Percentiles rank a stretch among this genome's conserved stretches.
These are phyloP conservation scores for Singerocomus rubriflavus DNA, from an alignment of 1,284 basidiomycete genomes.

Conservation along the genomic window DNA sequence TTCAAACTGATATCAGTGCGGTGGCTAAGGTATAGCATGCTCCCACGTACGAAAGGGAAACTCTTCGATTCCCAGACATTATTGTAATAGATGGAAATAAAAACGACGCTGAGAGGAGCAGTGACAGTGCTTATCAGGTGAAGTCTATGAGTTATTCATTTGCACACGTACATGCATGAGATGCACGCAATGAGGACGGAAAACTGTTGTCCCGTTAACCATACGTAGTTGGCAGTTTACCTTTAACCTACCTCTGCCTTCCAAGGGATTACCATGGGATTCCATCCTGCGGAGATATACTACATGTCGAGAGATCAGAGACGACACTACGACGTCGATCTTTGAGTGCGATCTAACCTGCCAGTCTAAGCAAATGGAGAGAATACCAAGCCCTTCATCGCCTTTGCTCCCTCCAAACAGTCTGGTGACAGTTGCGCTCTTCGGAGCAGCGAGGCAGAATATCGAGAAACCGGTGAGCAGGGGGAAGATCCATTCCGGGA, in stretches of 20 bases:
- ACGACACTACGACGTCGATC: background rate
- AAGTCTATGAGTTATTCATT: background rate
- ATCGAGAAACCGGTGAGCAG: conserved; percentile 50
- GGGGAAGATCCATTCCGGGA: conserved; percentile 52
- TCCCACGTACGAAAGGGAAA: conserved; percentile 45
- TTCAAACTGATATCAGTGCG: conserved; percentile 1
- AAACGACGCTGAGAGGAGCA: conserved; percentile 40
- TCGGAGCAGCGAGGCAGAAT: conserved; percentile 56
- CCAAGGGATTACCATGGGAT: conserved; percentile 45
- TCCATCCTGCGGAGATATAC: conserved; percentile 43
- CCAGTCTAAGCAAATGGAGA: conserved; percentile 59
- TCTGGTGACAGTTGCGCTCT: conserved; percentile 46
- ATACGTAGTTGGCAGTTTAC: fast-evolving
- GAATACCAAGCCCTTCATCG: conserved; percentile 53
- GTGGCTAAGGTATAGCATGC: background rate
- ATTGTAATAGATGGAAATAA: conserved; percentile 40
- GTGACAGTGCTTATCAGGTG: conserved; percentile 6
- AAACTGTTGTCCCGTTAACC: conserved; percentile 23
- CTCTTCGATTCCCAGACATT: conserved; percentile 48
- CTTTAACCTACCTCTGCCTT: conserved; percentile 34
- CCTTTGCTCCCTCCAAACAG: conserved; percentile 61
- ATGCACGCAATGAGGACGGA: conserved; percentile 43
- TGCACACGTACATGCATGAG: conserved; percentile 41
- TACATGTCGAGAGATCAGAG: conserved; percentile 17
- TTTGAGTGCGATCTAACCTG: conserved; percentile 24